Evolutionary conservation across 2,329 filamentous ascomycete species (phyloP), one percentile per base, ranked within the genome.

Genomic region (Fusarium miscanthi): DNA sequence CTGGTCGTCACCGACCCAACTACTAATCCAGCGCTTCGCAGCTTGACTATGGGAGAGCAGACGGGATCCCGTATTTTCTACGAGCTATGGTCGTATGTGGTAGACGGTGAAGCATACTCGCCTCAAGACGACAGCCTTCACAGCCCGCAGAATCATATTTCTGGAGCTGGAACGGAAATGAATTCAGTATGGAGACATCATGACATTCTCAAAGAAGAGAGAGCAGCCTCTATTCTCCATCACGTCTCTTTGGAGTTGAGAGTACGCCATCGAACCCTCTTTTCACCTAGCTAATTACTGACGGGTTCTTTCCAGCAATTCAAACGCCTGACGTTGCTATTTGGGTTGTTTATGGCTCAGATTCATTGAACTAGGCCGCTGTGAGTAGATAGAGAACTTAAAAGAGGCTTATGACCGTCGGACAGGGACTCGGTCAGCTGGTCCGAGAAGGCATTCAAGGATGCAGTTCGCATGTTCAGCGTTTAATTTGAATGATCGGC

Each of bases 1-100:
- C 46, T 59, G 46, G 46, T 59, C 57, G 46, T 59, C 57, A 59
- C 56, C 56, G 56, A 59, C 43, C 42, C 42, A 59, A 59, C 56
- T 59, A 59, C 57, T 59, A 52, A 52, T 59, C 57, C 45, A 48
- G 56, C 56, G 56, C 56, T 59, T 59, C 56, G 48, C 11, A 51
- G 41, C 27, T 63, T 63, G 41, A 59, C 59, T 62, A 45, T 45
- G 59, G 40, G 59, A 57, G 57, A 60, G 57, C 57, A 12, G 57
- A 59, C 57, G 57, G 57, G 56, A 59, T 59, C 56, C 56, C 43
- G 56, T 59, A 51, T 59, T 25, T 33, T 59, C 37, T 53, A 25
- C 57, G 57, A 60, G 57, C 57, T 60, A n/a, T 60, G 57, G 57
- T 54, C 57, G 57, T 60, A 60, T 60, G 57, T 59, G 37, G 0